Conservation (phyloP, 441 rosid species). For the Populus hybrid region DNA sequence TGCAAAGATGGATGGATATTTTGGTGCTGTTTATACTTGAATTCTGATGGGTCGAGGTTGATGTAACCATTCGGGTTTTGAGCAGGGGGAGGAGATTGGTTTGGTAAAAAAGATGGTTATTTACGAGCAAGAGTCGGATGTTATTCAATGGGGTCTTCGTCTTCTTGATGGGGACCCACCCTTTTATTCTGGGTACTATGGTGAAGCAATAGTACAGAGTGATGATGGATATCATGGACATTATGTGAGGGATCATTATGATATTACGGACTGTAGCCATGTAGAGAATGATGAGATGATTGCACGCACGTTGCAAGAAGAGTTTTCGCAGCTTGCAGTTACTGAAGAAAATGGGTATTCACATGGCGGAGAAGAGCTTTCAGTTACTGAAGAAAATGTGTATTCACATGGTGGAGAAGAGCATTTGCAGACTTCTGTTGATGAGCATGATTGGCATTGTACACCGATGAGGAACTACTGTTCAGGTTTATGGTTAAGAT, state of each 20-base stretch:
- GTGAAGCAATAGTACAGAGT: slow-evolving; percentile 22
- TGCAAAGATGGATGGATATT: background rate
- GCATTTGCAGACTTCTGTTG: slow-evolving; percentile 29
- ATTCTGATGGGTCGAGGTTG: background rate
- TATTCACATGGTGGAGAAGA: slow-evolving; percentile 29
- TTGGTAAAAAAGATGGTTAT: slow-evolving; percentile 39
- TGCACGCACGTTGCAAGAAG: slow-evolving; percentile 68
- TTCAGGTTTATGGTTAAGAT: slow-evolving; percentile 36
- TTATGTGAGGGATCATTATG: slow-evolving; percentile 40
- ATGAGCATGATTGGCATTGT: slow-evolving; percentile 37
- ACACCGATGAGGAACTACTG: slow-evolving; percentile 29
- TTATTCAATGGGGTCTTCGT: slow-evolving; percentile 60
- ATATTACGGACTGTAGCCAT: slow-evolving; percentile 36
- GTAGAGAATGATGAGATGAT: slow-evolving; percentile 66
- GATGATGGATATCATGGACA: slow-evolving; percentile 35
- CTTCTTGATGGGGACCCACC: slow-evolving; percentile 55
- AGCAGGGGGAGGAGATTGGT: slow-evolving; percentile 32
- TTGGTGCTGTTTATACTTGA: background rate
- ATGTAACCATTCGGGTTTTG: background rate
- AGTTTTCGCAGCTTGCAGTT: slow-evolving; percentile 61
- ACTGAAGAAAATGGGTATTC: slow-evolving; percentile 41
- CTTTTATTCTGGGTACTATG: slow-evolving; percentile 37
- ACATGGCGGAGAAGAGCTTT: slow-evolving; percentile 30
- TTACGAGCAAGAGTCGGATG: slow-evolving; percentile 62
- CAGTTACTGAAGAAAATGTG: slow-evolving; percentile 42